Evolutionary conservation across 495 filamentous ascomycete genomes (phyloP).

Genomic region (Aspergillus homomorphus): DNA sequence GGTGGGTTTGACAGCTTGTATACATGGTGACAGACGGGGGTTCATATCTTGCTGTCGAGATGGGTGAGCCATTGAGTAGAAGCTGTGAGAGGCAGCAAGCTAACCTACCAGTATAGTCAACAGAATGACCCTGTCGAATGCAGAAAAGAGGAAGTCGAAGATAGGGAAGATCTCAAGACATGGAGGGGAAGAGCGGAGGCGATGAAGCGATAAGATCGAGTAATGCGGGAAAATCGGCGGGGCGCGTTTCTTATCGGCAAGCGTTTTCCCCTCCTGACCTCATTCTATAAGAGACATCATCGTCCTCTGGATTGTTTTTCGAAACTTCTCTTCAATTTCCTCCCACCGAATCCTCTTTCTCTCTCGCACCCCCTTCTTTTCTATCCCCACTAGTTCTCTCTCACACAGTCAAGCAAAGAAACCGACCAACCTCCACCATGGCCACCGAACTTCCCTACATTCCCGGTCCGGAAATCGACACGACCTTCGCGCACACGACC

Average conservation of each 20-base stretch:
- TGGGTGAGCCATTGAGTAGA: too few species aligned
- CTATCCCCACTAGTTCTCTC: background rate
- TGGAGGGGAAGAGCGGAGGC: background rate
- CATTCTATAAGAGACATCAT: too few species aligned
- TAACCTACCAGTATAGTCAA: too few species aligned
- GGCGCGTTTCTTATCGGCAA: conserved; percentile 2
- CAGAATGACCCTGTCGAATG: background rate
- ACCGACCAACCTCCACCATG: conserved; percentile 10
- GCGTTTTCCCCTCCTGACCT: background rate
- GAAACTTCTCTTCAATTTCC: background rate
- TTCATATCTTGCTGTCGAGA: too few species aligned
- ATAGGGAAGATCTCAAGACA: background rate
- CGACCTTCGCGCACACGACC: conserved; percentile 58
- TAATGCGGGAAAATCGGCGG: conserved; percentile 11
- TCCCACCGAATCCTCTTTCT: too few species aligned
- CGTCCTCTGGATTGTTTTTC: background rate
- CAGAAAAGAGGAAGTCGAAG: background rate
- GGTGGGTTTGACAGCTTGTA: background rate
- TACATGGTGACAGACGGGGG: too few species aligned
- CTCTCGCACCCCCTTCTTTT: background rate
- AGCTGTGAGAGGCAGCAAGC: too few species aligned
- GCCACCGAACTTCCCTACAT: conserved; percentile 27
- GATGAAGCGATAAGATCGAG: conserved; percentile 18
- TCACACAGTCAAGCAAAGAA: background rate
- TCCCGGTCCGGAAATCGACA: conserved; percentile 60